Base-by-base conservation (phyloP, 2,329 filamentous ascomycete species). In the Claviceps quebecensis region DNA sequence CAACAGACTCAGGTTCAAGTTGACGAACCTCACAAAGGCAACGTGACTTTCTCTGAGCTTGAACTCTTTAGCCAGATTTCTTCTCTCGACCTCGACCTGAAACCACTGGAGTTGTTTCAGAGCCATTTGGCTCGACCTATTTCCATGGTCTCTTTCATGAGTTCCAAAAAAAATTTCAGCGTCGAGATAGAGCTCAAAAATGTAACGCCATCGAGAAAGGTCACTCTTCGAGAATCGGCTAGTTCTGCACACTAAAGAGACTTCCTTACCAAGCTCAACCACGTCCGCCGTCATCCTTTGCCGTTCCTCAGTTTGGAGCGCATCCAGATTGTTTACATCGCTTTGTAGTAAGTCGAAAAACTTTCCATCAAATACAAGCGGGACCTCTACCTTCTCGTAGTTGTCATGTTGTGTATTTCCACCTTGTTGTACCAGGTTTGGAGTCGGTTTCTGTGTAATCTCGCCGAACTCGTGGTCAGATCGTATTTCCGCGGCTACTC, bases 151-250 rank as follows among this genome's bases (percentile, higher is more conserved):
- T 36, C 69, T 68, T 63, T 94, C 87, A 34, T 80, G 78, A 0
- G 83, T 85, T 1, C 86, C 87, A 64, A 93, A 93, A 69, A 95
- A 95, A 34, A 94, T 75, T 51, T 84, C 78, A 7, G 84, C 83
- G 52, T 93, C 83, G 13, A 90, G 69, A 60, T 95, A 95, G 0
- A 91, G 69, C 54, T 88, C 82, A 59, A 95, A 91, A 56, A 95
- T 82, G 56, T 84, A 76, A 47, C 88, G 79, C 88, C 88, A 95
- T 39, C 76, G 76, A 50, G 81, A 78, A 23, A 94, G 68, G 61
- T 93, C 85, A 45, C 75, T 81, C 55, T 76, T 79, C 45, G 77
- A 75, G 19, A 79, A 76, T 50, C 70, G 73, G 23, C 77, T 76
- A 3, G 85, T 85, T 53, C 80, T 78, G 0, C 84, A 79, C 7